Evolutionary conservation across 139 green algal genomes (phyloP), one percentile per base, ranked within the genome.

Genomic region (Ostreobium quekettii): DNA sequence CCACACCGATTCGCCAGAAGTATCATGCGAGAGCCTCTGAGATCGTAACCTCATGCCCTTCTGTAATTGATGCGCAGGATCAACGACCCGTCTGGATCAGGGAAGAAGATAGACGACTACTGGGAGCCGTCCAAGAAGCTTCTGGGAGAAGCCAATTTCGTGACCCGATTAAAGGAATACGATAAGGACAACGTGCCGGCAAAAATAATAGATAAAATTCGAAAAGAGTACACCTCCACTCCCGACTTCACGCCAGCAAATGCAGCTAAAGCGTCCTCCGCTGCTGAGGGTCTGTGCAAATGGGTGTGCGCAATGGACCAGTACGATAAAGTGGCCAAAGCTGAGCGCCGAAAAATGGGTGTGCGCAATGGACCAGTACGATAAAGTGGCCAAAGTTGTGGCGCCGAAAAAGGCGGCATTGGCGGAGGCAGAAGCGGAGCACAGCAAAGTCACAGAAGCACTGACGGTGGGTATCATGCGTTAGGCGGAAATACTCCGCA

Each of bases 251-350:
- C 82, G 2, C 84, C 82, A 19, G 71, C 77, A 39, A 82, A 83
- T 30, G 80, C 83, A 0, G 77, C 75, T 47, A 78, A 85, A 68
- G 84, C 78, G 1, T 90, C 84, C 24, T 76, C 64, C 2, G 86
- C 86, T 24, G 86, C 86, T 3, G 80, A 84, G 74, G 84, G 81
- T 4, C 71, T 89, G 68, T 89, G 79, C 79, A 80, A 78, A 66
- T 53, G 42, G 42, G 19, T 19, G 19, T 53, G 42, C 19, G 42
- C 42, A 19, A 53, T 53, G 42, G 42, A 53, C 19, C 15, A 53
- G 11, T 53, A 26, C 42, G 42, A 53, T 53, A 53, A 53, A 53
- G 42, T n/a, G n/a, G n/a, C n/a, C n/a, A n/a, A n/a, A n/a, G n/a
- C n/a, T n/a, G n/a, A n/a, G n/a, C n/a, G n/a, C n/a, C n/a, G n/a